Conservation (phyloP, 148 eudicot genomes). For the Limonium bicolor region DNA sequence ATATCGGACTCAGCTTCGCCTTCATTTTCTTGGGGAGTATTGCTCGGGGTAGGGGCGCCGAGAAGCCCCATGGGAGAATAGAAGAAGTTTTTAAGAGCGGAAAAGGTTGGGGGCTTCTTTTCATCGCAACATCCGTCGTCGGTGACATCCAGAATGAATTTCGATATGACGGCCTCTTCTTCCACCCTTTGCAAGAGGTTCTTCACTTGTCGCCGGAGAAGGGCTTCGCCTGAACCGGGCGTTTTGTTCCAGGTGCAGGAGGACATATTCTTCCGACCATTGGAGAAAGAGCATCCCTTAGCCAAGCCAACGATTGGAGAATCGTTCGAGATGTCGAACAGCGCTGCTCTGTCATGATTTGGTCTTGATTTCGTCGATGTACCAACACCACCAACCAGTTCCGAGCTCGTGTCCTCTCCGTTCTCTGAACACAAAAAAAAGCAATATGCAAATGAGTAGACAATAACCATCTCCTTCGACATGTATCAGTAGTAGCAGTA, state of each 20-base stretch:
- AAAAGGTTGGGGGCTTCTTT: constrained; percentile 9
- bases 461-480: not conserved
- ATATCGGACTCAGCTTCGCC: constrained; percentile 29
- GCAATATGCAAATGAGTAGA: not conserved
- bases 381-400: too few species aligned
- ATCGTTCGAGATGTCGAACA: constrained; percentile 79
- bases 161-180: constrained; percentile 58
- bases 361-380: constrained; percentile 17
- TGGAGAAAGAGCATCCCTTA: constrained; percentile 25
- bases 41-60: constrained; percentile 88
- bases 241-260: too few species aligned
- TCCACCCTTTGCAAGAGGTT: constrained; percentile 71
- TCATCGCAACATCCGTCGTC: constrained; percentile 12
- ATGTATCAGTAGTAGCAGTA: not conserved
- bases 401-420: constrained; percentile 38
- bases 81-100: constrained; percentile 19
- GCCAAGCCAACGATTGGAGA: constrained; percentile 90
- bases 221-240: constrained; percentile 90
- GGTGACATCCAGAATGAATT: constrained; percentile 9
- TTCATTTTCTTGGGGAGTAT: constrained; percentile 52
- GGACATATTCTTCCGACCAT: constrained; percentile 18
- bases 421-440: constrained; percentile 20
- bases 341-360: constrained; percentile 25
- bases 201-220: constrained; percentile 76
- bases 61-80: constrained; percentile 36